Base-by-base conservation (phyloP, 768 basidiomycete genomes). In the Boletales sp. region DNA sequence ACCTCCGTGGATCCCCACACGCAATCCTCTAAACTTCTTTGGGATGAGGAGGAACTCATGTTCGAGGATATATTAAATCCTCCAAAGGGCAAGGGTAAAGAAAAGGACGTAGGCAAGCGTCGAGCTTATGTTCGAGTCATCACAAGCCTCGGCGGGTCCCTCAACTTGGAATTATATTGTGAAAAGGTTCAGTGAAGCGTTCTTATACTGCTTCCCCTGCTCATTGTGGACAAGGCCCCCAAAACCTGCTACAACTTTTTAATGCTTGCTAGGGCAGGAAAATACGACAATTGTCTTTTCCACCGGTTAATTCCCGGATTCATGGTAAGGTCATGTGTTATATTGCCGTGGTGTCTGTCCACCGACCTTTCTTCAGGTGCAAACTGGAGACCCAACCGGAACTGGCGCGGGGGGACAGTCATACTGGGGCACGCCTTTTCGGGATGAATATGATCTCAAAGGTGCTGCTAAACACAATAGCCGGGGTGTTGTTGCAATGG, bases 41-140 rank as follows among this genome's bases (percentile, higher is more conserved):
- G 94, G 83, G 94, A 99, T 67, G 97, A 98, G 82, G 97, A 99
- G 69, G 95, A 98, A 65, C 74, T 94, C 14, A 99, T 99, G 97
- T 99, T 94, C 57, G 95, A 97, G 68, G 89, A 90, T 31, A 84
- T 99, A 57, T 76, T 84, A 12, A 86, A 86, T 51, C 83, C 84
- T 13, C 75, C 74, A 2, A 91, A 90, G 67, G 85, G 88, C 1
- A 92, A 92, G 68, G 86, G 85, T 2, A 98, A 97, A 68, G 94
- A 94, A 63, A 95, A 94, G 63, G 91, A 95, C 54, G 76, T 94
- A 17, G 87, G 91, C 11, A 92, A 90, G 63, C 83, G 88, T 39
- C 84, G 94, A 48, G 95, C 91, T 2, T 99, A 98, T 68, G 91
- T 93, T 40, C 88, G 94, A n/a, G 86, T 99, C 27, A 82, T 94